These are phyloP conservation scores for Neurospora sp. DNA, from an alignment of 495 filamentous ascomycete species.

Conservation along the genomic window DNA sequence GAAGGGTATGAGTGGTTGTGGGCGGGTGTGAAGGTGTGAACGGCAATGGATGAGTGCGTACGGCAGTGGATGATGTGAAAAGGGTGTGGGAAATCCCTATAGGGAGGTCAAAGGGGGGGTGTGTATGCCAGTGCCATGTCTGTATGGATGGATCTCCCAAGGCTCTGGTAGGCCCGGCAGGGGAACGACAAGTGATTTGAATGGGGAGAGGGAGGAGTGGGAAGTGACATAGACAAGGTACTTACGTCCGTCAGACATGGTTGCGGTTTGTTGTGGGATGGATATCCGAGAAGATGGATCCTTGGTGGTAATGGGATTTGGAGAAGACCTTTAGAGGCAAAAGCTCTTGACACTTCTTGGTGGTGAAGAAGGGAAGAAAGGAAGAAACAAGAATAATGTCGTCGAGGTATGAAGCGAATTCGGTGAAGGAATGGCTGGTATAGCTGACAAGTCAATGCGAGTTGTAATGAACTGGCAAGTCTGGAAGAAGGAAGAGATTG, in stretches of 20 bases:
- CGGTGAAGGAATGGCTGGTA: background rate
- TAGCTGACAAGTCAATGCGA: constrained; percentile 13
- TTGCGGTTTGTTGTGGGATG: constrained; percentile 1
- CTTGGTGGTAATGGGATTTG: background rate
- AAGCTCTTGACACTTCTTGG: background rate
- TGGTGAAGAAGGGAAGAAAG: background rate
- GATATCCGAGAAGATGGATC: background rate
- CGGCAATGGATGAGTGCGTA: background rate
- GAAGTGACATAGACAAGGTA: background rate
- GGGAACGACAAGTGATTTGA: background rate
- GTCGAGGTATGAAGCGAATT: background rate
- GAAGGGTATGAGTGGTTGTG: background rate
- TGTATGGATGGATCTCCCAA: background rate
- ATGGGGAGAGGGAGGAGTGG: background rate
- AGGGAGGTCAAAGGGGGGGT: background rate
- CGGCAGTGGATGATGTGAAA: background rate
- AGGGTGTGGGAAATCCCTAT: background rate
- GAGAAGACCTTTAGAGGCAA: background rate
- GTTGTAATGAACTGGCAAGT: constrained; percentile 8
- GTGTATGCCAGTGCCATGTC: background rate
- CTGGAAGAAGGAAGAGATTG: constrained; percentile 23
- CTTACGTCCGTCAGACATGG: constrained; percentile 27
- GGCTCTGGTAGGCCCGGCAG: background rate
- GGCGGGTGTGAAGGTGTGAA: background rate
- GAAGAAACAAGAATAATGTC: background rate